Evolutionary conservation across 805 yeast species (phyloP).

Genomic region (Candida caryicola): DNA sequence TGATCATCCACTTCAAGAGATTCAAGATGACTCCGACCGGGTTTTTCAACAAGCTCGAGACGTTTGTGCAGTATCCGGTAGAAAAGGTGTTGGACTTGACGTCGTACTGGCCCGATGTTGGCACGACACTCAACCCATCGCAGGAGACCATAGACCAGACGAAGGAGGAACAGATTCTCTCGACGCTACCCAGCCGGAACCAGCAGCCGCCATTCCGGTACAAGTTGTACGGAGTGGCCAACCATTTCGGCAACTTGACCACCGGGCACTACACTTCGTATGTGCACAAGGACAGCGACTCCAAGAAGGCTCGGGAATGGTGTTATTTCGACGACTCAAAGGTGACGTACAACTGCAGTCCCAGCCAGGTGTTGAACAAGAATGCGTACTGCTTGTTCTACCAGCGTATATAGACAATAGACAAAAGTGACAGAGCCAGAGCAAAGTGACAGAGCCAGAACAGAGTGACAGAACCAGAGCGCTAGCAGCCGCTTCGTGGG

Average conservation of each 20-base stretch:
- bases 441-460: no score
- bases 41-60: constrained; percentile 56
- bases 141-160: constrained; percentile 29
- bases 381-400: constrained; percentile 86
- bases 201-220: constrained; percentile 81
- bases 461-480: no score
- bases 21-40: constrained; percentile 54
- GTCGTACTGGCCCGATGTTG: constrained; percentile 64
- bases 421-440: no score
- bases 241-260: constrained; percentile 76
- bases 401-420: constrained; percentile 33
- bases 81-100: constrained; percentile 56
- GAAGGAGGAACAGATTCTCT: constrained; percentile 43
- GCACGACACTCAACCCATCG: constrained; percentile 23
- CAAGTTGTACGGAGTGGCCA: constrained; percentile 74
- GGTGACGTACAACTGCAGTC: constrained; percentile 51
- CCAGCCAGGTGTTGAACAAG: constrained; percentile 56
- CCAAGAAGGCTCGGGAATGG: constrained; percentile 59
- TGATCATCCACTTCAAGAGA: constrained; percentile 83
- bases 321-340: constrained; percentile 78
- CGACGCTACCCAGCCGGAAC: constrained; percentile 60
- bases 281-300: constrained; percentile 53
- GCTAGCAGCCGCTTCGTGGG: no score
- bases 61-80: constrained; percentile 66
- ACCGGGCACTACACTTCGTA: constrained; percentile 90